A percentile compares a stretch with the other conserved stretches of the same genome.
Evolutionary conservation across 208 protist genomes (phyloP).

Genomic region (Dictyostelium gargantuum): DNA sequence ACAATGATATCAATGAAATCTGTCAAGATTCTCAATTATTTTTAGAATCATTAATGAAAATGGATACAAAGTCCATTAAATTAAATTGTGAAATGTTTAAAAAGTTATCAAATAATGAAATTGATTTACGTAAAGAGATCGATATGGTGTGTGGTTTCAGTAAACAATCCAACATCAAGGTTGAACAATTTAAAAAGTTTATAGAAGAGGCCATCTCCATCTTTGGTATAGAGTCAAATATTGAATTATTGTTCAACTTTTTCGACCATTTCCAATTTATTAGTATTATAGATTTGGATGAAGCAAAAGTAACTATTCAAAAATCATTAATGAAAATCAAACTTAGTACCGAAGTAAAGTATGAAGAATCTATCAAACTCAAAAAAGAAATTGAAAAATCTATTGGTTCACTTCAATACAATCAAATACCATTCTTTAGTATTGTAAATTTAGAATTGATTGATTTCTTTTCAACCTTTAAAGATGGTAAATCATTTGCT

Average conservation of each 20-base stretch:
- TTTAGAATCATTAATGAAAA: not conserved
- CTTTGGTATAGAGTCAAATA: not conserved
- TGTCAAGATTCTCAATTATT: not conserved
- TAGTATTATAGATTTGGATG: not conserved
- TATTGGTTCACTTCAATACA: not conserved
- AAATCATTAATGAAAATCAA: not conserved
- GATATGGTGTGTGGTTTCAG: not conserved
- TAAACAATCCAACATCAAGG: not conserved
- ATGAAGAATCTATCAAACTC: not conserved
- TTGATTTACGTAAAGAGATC: not conserved
- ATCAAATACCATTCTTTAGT: constrained; percentile 5
- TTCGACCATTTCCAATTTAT: not conserved
- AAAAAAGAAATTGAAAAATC: not conserved
- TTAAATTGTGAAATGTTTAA: constrained; percentile 4
- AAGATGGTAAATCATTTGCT: not conserved
- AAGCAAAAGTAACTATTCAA: not conserved
- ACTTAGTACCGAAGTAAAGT: not conserved
- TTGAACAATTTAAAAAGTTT: not conserved
- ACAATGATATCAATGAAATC: not conserved
- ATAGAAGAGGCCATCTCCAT: not conserved
- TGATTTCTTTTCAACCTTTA: constrained; percentile 23
- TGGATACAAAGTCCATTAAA: not conserved
- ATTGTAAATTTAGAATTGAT: not conserved
- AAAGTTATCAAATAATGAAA: not conserved
- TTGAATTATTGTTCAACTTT: not conserved